phyloP scores from a whole-genome alignment of 805 yeast species.

The Myxozyma nipponensis region DNA sequence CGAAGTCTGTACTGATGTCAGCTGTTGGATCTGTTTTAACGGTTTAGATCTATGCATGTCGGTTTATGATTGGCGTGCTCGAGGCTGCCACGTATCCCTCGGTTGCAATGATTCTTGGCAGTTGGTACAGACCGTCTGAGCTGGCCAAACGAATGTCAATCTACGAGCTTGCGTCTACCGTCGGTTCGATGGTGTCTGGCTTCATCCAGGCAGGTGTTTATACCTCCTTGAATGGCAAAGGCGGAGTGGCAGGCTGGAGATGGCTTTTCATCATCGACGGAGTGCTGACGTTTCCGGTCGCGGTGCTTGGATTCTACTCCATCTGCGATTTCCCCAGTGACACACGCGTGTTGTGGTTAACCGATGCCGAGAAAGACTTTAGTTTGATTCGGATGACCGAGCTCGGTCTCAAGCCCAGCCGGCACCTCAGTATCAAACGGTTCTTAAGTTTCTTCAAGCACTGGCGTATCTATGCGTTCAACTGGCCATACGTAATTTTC shows the following conservation, averaged over 20 bases:
- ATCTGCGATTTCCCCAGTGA: constrained; percentile 41
- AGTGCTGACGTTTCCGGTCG: constrained; percentile 41
- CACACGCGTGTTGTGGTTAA: constrained; percentile 5
- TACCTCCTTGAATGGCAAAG: constrained; percentile 20
- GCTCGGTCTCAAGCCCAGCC: constrained; percentile 2
- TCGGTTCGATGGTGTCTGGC: constrained; percentile 46
- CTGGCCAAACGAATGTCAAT: constrained; percentile 44
- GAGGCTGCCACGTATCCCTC: constrained; percentile 67
- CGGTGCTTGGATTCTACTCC: constrained; percentile 40
- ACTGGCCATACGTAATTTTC: constrained; percentile 5
- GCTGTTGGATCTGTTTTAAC: too few species aligned
- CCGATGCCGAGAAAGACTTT: constrained; percentile 1
- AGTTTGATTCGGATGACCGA: constrained; percentile 3
- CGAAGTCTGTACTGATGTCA: too few species aligned
- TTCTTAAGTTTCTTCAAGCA: constrained; percentile 1
- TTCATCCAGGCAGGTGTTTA: constrained; percentile 49
- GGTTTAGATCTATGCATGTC: constrained; percentile 53
- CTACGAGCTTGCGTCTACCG: constrained; percentile 40
- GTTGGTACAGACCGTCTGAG: constrained; percentile 55
- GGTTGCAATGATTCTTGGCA: constrained; percentile 41
- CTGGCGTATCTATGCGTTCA: constrained; percentile 5
- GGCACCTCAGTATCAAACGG: not conserved
- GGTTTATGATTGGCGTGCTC: constrained; percentile 65
- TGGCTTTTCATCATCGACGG: constrained; percentile 49
- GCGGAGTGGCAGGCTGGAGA: constrained; percentile 38